Base-by-base conservation (phyloP, 371 early-diverging fungal genomes). In the Smittium culicis region DNA sequence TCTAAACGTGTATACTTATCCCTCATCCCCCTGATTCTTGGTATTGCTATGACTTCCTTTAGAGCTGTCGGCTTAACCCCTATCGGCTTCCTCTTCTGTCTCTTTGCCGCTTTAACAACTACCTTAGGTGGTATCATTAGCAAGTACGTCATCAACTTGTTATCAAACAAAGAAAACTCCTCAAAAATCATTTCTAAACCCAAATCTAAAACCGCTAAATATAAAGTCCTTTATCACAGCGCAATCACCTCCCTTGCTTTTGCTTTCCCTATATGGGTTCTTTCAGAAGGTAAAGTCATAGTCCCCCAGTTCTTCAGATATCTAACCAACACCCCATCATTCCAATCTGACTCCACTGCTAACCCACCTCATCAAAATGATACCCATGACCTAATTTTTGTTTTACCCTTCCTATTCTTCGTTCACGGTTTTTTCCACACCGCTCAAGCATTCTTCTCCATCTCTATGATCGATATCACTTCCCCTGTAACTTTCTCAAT, bases 401-500 rank as follows among this genome's bases (percentile, higher is more conserved):
- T 45, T 11, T 20, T 45, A 11, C 45, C 45, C 45, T 5, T 20
- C 45, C 67, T 54, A 81, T 85, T 91, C 67, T 72, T 88, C 57
- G 68, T 91, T 45, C 91, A 94, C 79, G 91, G 91, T 14, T 70
- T 85, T 1, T 82, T 83, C 1, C 87, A 91, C 74, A 92, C 90
- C 73, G 75, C 81, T 31, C 93, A 94, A 71, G 86, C 81, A 66
- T 80, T 88, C 69, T 81, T 91, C 69, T 88, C 93, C 0, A 88
- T 93, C 72, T 85, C 85, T 32, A 82, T 93, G 16, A 77, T 93
- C 45, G 77, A 84, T 1, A 73, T 86, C 61, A 87, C 90, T 5
- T 86, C 88, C 0, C 89, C 93, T 0, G 90, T 94, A 35, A 90
- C 93, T 0, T 94, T 91, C 74, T 88, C 89, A 14, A 89, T 94